A percentile compares a stretch with the other conserved stretches of the same genome.
Evolutionary conservation across 495 filamentous ascomycete genomes (phyloP).

Genomic region (Pyrenula massariospora): DNA sequence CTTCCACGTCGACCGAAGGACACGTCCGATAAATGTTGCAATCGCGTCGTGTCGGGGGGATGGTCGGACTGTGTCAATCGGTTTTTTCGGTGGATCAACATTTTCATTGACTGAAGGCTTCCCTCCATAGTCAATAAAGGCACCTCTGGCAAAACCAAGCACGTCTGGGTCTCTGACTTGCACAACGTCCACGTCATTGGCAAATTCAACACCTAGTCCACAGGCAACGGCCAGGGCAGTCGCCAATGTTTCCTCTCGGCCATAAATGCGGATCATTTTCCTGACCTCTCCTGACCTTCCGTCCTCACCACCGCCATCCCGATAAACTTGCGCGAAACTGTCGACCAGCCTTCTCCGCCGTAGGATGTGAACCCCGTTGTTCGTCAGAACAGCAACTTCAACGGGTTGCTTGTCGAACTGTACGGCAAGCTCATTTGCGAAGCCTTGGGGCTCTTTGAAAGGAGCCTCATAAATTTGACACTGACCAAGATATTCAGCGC

Average conservation of each 20-base stretch:
- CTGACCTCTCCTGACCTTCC: constrained; percentile 68
- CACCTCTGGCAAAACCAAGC: constrained; percentile 68
- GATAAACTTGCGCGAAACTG: constrained; percentile 74
- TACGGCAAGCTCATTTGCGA: constrained; percentile 88
- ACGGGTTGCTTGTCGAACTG: constrained; percentile 75
- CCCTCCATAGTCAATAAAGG: constrained; percentile 83
- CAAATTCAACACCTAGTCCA: constrained; percentile 73
- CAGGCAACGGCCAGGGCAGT: constrained; percentile 94
- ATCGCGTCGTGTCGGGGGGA: constrained; percentile 84
- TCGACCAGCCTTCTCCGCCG: constrained; percentile 79
- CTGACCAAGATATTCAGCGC: constrained; percentile 63
- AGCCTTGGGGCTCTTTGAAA: constrained; percentile 58
- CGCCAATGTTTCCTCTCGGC: constrained; percentile 72
- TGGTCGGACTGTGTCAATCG: constrained; percentile 69
- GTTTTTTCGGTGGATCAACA: constrained; percentile 43
- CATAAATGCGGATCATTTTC: constrained; percentile 73
- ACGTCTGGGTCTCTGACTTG: constrained; percentile 70
- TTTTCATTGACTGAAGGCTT: constrained; percentile 68
- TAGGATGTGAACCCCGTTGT: constrained; percentile 74
- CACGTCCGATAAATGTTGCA: constrained; percentile 71
- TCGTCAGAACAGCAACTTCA: constrained; percentile 85
- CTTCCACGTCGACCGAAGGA: constrained; percentile 82
- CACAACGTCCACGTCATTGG: constrained; percentile 54
- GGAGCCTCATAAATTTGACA: constrained; percentile 60
- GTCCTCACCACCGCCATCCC: constrained; percentile 62